A percentile compares a stretch with the other conserved stretches of the same genome.
These are phyloP conservation scores for Irpex sp. DNA, from an alignment of 1,284 basidiomycete genomes.

Conservation along the genomic window DNA sequence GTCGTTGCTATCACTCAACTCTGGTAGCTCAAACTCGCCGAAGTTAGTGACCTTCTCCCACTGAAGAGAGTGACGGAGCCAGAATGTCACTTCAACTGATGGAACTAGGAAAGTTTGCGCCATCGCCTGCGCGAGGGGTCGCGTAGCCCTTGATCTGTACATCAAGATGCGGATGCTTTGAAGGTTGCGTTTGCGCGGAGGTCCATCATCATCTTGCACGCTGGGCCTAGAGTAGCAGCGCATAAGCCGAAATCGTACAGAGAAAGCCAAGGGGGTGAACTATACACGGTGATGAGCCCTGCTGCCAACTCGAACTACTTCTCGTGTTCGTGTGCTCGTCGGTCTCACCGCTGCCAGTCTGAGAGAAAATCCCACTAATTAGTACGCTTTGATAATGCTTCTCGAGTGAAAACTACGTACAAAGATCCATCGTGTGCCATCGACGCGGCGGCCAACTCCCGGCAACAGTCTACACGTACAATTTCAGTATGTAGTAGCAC, in stretches of 20 bases:
- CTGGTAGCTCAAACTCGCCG: constrained; percentile 5
- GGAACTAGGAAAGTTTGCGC: too few relatives aligned
- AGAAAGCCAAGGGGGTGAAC: too few relatives aligned
- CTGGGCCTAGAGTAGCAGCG: constrained; percentile 33
- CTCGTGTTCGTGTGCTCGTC: constrained; percentile 45
- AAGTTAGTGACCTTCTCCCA: not conserved
- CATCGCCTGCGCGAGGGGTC: constrained; percentile 17
- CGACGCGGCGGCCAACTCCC: constrained; percentile 42
- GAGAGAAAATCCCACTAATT: not conserved
- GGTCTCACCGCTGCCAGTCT: constrained; percentile 40
- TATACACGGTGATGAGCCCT: too few relatives aligned
- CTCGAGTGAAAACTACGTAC: constrained; percentile 28
- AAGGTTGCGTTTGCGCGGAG: constrained; percentile 44
- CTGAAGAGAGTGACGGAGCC: not conserved
- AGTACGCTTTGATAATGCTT: not conserved
- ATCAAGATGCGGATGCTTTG: constrained; percentile 51
- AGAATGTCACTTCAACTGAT: not conserved
- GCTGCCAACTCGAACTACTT: constrained; percentile 50
- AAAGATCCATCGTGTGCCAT: constrained; percentile 54
- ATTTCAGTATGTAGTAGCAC: not conserved
- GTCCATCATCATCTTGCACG: constrained; percentile 53
- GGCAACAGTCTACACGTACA: constrained; percentile 39
- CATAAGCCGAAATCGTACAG: too few relatives aligned
- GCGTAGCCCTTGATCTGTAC: constrained; percentile 30
- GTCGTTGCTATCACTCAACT: constrained; percentile 31